phyloP scores from a whole-genome alignment of 495 filamentous ascomycete genomes.

The Xylaria castorea region DNA sequence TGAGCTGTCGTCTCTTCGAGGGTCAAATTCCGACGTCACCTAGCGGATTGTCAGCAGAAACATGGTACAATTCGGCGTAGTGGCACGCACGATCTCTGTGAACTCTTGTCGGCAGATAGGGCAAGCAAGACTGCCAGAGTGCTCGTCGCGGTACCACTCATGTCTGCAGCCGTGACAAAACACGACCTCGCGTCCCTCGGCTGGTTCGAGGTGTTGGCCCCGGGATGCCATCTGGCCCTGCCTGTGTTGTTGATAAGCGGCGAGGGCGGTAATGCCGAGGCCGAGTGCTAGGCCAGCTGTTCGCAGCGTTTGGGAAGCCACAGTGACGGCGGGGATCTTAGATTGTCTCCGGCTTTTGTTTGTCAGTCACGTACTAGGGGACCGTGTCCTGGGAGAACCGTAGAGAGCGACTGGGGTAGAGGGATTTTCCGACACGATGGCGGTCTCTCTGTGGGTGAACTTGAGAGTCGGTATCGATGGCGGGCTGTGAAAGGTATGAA shows the following conservation, averaged over 20 bases:
- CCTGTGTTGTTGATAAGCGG: slow-evolving; percentile 50
- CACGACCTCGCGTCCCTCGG: slow-evolving; percentile 67
- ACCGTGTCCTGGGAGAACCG: background rate
- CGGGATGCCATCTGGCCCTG: slow-evolving; percentile 44
- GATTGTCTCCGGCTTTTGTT: background rate
- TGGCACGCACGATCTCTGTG: slow-evolving; percentile 76
- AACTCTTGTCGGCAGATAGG: slow-evolving; percentile 80
- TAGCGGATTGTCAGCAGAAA: slow-evolving; percentile 30
- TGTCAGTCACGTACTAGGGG: background rate
- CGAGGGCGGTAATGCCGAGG: slow-evolving; percentile 57
- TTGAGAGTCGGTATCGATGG: background rate
- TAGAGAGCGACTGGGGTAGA: background rate
- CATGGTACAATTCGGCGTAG: background rate
- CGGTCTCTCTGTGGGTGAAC: background rate
- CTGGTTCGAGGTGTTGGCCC: slow-evolving; percentile 52
- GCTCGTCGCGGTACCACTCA: slow-evolving; percentile 77
- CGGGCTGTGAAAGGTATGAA: background rate
- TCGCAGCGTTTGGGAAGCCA: slow-evolving; percentile 57
- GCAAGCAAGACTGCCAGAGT: slow-evolving; percentile 64
- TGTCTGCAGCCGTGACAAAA: slow-evolving; percentile 81
- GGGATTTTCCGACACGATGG: background rate
- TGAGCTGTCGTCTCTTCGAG: slow-evolving; percentile 37
- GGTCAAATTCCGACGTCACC: slow-evolving; percentile 51
- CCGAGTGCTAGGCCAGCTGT: slow-evolving; percentile 55
- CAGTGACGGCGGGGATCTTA: slow-evolving; percentile 32